A percentile compares a stretch with the other conserved stretches of the same genome.
These are phyloP conservation scores for Piper betle DNA, from an alignment of 164 flowering plant species.

Conservation along the genomic window DNA sequence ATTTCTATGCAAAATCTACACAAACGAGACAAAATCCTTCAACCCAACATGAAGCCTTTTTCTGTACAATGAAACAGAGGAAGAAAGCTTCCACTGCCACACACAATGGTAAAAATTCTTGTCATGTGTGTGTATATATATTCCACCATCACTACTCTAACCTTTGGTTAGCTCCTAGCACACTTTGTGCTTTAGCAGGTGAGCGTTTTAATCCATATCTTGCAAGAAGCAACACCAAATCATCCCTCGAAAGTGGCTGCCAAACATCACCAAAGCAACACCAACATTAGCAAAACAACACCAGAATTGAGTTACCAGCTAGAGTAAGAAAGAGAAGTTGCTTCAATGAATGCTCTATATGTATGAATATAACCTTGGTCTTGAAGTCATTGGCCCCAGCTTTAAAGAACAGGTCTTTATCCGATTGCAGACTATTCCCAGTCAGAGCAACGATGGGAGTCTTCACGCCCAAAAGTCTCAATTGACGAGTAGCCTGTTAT, in stretches of 20 bases:
- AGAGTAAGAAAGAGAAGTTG: too few relatives aligned
- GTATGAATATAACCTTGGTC: constrained; percentile 2
- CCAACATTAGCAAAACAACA: neutral
- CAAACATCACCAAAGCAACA: neutral
- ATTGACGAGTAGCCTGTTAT: constrained; percentile 9
- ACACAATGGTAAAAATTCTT: too few relatives aligned
- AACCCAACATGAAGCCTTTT: too few relatives aligned
- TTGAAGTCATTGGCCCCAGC: constrained; percentile 11
- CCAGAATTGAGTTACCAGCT: too few relatives aligned
- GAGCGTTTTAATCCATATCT: constrained; percentile 4
- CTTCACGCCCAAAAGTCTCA: constrained; percentile 9
- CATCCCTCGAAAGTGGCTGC: constrained; percentile 8
- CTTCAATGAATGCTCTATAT: too few relatives aligned
- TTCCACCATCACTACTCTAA: neutral
- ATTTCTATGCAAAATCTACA: too few relatives aligned
- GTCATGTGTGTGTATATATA: too few relatives aligned
- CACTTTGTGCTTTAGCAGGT: neutral
- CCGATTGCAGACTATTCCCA: constrained; percentile 11
- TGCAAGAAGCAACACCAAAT: constrained; percentile 6
- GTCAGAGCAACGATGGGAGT: constrained; percentile 11
- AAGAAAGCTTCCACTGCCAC: too few relatives aligned
- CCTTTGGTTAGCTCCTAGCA: neutral
- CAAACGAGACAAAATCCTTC: too few relatives aligned
- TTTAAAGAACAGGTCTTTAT: constrained; percentile 10
- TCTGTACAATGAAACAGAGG: too few relatives aligned